These are phyloP conservation scores for Didymella glomerata DNA, from an alignment of 2,329 filamentous ascomycete genomes.

Conservation along the genomic window DNA sequence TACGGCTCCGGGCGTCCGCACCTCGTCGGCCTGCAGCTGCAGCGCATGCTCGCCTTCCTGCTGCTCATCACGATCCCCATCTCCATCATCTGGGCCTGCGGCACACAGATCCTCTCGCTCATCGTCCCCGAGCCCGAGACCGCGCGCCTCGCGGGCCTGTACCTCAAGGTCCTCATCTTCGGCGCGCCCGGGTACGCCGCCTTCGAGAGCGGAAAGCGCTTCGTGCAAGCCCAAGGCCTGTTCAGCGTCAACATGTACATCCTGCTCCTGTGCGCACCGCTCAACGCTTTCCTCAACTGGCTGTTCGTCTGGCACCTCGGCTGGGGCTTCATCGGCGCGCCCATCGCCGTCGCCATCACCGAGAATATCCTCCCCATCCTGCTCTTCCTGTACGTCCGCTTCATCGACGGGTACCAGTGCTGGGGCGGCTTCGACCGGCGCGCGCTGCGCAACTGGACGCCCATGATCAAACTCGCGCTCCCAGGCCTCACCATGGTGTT, in stretches of 20 bases:
- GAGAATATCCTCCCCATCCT: conserved; percentile 77
- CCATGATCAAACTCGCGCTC: conserved; percentile 86
- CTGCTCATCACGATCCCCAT: conserved; percentile 77
- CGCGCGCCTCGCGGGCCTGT: conserved; percentile 74
- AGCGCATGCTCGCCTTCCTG: conserved; percentile 82
- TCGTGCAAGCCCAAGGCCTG: conserved; percentile 86
- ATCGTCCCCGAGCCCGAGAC: conserved; percentile 78
- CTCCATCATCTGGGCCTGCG: conserved; percentile 73
- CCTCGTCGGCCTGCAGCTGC: conserved; percentile 83
- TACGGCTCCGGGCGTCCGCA: conserved; percentile 91
- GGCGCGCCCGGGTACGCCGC: conserved; percentile 78
- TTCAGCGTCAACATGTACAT: conserved; percentile 85
- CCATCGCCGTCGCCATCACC: conserved; percentile 77
- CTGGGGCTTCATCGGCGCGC: conserved; percentile 75
- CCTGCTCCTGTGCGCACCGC: conserved; percentile 79
- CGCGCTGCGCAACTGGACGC: conserved; percentile 77
- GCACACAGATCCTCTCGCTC: conserved; percentile 67
- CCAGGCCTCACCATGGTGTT: conserved; percentile 94
- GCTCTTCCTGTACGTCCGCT: conserved; percentile 77
- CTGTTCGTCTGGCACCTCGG: conserved; percentile 72
- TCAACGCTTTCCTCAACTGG: conserved; percentile 84
- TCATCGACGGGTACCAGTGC: conserved; percentile 75
- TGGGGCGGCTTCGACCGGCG: conserved; percentile 81
- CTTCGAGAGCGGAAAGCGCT: conserved; percentile 85
- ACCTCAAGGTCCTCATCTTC: conserved; percentile 73